Conservation (phyloP, 148 eudicot genomes). For the Selenicereus undatus region DNA sequence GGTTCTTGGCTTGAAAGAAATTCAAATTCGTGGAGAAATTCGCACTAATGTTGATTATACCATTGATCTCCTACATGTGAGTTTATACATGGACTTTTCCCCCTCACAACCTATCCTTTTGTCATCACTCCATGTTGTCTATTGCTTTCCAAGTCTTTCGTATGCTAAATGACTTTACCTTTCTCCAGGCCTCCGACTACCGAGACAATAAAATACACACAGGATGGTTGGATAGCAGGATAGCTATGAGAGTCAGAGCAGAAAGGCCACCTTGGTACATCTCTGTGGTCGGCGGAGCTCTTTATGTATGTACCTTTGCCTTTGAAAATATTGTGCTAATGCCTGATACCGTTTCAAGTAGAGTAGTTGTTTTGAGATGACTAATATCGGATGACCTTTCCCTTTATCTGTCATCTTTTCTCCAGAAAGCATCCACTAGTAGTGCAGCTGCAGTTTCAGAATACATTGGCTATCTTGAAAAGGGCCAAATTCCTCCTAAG, state of each 20-base stretch:
- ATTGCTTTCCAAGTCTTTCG: not conserved
- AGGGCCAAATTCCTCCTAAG: slow-evolving; percentile 99
- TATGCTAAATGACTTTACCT: slow-evolving; percentile 8
- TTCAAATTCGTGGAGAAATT: slow-evolving; percentile 98
- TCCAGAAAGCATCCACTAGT: slow-evolving; percentile 97
- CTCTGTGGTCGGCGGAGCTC: slow-evolving; percentile 98
- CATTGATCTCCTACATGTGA: slow-evolving; percentile 86
- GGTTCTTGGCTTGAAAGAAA: slow-evolving; percentile 99
- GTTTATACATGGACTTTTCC: slow-evolving; percentile 12
- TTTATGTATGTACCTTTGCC: slow-evolving; percentile 61
- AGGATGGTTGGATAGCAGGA: slow-evolving; percentile 99
- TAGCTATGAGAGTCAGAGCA: slow-evolving; percentile 99
- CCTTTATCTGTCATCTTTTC: slow-evolving; percentile 10
- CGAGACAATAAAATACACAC: slow-evolving; percentile 93
- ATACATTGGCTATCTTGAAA: slow-evolving; percentile 95
- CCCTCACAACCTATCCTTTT: not conserved
- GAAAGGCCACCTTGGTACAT: slow-evolving; percentile 99
- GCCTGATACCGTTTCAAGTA: not conserved
- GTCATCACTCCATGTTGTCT: not conserved
- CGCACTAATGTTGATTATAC: slow-evolving; percentile 98
- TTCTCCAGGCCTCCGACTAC: slow-evolving; percentile 81
- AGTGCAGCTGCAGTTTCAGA: slow-evolving; percentile 96
- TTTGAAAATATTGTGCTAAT: not conserved
- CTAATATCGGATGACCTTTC: slow-evolving; percentile 2
- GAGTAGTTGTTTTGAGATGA: slow-evolving; percentile 5